Conservation (phyloP, 441 rosid species). For the Hura crepitans region DNA sequence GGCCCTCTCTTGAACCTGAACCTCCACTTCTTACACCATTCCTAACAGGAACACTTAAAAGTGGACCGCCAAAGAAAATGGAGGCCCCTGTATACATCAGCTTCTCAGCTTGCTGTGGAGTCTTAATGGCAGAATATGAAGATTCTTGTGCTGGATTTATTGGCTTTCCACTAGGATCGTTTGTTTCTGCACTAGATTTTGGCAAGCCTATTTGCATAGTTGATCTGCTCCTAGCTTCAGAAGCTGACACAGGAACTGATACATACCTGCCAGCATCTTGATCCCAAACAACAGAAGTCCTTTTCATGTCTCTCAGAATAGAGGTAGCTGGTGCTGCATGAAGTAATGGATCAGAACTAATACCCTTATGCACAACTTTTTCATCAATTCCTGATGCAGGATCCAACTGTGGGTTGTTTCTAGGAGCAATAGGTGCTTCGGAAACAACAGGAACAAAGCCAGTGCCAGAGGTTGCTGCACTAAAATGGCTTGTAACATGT, state of each 20-base stretch:
- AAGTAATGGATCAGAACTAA: constrained; percentile 48
- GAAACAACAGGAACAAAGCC: constrained; percentile 39
- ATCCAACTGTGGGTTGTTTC: constrained; percentile 30
- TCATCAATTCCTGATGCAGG: constrained; percentile 56
- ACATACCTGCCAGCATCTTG: constrained; percentile 89
- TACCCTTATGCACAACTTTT: constrained; percentile 48
- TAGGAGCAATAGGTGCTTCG: constrained; percentile 29
- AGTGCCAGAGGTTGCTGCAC: constrained; percentile 37
- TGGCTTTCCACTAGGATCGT: constrained; percentile 44
- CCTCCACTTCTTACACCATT: constrained; percentile 47
- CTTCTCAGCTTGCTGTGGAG: constrained; percentile 39
- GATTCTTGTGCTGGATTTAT: constrained; percentile 50
- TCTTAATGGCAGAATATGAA: constrained; percentile 29
- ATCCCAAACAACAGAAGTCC: constrained; percentile 91
- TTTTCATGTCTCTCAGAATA: constrained; percentile 65
- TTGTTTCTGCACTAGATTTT: constrained; percentile 58
- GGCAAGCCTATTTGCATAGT: constrained; percentile 42
- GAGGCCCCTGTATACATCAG: constrained; percentile 60
- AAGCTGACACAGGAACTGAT: constrained; percentile 66
- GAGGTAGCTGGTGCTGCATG: constrained; percentile 62
- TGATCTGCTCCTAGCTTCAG: constrained; percentile 56
- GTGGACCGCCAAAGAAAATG: constrained; percentile 68
- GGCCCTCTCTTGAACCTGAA: constrained; percentile 46
- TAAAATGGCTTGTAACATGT: constrained; percentile 37
- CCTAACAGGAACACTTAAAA: constrained; percentile 47